These are phyloP conservation scores for Neurospora tetrasperma DNA, from an alignment of 495 filamentous ascomycete genomes.

Conservation along the genomic window DNA sequence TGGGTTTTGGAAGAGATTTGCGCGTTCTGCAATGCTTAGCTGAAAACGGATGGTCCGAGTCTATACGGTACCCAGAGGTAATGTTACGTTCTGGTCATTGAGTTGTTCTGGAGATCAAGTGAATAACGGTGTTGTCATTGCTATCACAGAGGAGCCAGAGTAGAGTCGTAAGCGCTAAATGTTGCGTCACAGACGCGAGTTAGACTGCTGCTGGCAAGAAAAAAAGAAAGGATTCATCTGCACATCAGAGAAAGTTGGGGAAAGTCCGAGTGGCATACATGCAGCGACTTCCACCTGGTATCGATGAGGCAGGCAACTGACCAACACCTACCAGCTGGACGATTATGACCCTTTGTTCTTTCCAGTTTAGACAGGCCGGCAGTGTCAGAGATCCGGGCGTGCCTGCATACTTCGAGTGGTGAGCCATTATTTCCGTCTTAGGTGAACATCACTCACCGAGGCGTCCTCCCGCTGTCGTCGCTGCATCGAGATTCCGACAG, in stretches of 20 bases:
- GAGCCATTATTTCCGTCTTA: not conserved
- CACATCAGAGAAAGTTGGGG: not conserved
- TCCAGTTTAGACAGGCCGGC: not conserved
- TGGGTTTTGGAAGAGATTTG: no score
- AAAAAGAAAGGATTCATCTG: not conserved
- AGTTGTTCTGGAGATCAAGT: not conserved
- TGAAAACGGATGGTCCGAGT: no score
- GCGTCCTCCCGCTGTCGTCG: no score
- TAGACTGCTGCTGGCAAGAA: not conserved
- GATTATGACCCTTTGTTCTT: not conserved
- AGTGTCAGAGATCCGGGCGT: not conserved
- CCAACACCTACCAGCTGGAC: not conserved
- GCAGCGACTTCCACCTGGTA: not conserved
- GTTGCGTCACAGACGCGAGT: not conserved
- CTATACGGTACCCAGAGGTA: no score
- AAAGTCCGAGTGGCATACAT: not conserved
- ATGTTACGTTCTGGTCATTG: not conserved
- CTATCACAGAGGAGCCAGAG: not conserved
- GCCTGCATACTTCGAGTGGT: not conserved
- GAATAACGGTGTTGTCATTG: not conserved
- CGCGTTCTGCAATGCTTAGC: no score
- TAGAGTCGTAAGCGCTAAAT: not conserved
- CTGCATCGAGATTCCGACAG: no score
- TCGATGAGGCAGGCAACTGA: not conserved
- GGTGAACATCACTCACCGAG: not conserved